A percentile compares a stretch with the other conserved stretches of the same genome.
Evolutionary conservation across 768 basidiomycete genomes (phyloP).

Genomic region (Boletus tylopilopsis): DNA sequence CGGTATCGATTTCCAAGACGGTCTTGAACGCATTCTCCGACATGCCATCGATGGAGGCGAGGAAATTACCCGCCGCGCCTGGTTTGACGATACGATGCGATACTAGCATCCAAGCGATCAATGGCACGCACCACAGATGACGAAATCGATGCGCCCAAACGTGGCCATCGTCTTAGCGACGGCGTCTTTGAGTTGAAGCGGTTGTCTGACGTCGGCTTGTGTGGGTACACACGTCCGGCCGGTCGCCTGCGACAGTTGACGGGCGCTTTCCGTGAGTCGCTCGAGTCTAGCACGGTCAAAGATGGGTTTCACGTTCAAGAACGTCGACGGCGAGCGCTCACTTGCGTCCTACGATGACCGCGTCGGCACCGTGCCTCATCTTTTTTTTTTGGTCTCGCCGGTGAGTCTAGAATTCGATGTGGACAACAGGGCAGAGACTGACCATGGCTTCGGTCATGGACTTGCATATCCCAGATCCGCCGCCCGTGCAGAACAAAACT

Average conservation of each 20-base stretch:
- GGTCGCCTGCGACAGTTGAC: slow-evolving; percentile 66
- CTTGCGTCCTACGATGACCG: slow-evolving; percentile 86
- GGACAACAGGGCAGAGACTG: no score
- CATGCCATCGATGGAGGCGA: slow-evolving; percentile 78
- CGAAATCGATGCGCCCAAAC: slow-evolving; percentile 90
- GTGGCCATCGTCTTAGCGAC: slow-evolving; percentile 68
- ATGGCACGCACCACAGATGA: slow-evolving; percentile 90
- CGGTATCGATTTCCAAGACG: slow-evolving; percentile 92
- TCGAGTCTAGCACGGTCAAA: slow-evolving; percentile 49
- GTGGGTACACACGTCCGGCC: slow-evolving; percentile 67
- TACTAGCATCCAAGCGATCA: no score
- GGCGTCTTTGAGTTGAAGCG: slow-evolving; percentile 67
- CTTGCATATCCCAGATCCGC: slow-evolving; percentile 90
- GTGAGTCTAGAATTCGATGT: not conserved
- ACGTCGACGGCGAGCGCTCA: slow-evolving; percentile 34
- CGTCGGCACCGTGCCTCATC: slow-evolving; percentile 82
- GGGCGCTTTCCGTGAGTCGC: slow-evolving; percentile 63
- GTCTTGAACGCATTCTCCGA: slow-evolving; percentile 91
- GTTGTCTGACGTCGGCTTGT: slow-evolving; percentile 81
- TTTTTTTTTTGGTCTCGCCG: no score
- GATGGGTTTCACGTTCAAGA: not conserved
- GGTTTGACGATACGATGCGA: not conserved
- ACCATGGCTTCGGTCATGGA: slow-evolving; percentile 84
- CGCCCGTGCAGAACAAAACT: slow-evolving; percentile 88
- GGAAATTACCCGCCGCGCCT: slow-evolving; percentile 97